Percentiles rank a stretch among this genome's conserved stretches.
Evolutionary conservation across 768 basidiomycete species (phyloP).

Genomic region (Tubosaeta brunneosetosa): DNA sequence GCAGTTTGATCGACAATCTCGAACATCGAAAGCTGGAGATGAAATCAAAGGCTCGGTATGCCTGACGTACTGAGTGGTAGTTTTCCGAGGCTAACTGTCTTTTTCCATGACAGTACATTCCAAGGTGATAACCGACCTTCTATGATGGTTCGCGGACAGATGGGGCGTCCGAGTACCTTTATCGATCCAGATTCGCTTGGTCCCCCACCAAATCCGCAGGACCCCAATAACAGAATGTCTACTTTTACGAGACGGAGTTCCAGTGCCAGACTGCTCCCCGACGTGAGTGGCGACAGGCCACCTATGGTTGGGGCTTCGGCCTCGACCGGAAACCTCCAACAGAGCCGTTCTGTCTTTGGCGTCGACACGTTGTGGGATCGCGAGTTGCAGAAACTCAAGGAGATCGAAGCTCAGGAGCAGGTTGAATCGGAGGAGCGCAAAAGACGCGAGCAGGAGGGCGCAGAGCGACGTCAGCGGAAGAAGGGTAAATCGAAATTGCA

Average conservation of each 20-base stretch:
- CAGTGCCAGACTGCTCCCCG: slow-evolving; percentile 60
- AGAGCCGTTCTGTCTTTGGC: slow-evolving; percentile 81
- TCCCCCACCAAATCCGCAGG: slow-evolving; percentile 43
- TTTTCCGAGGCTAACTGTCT: slow-evolving; percentile 5
- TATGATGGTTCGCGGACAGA: slow-evolving; percentile 78
- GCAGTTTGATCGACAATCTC: slow-evolving; percentile 86
- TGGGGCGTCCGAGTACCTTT: slow-evolving; percentile 57
- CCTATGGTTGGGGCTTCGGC: slow-evolving; percentile 30
- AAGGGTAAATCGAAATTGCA: slow-evolving; percentile 46
- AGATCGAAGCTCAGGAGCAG: slow-evolving; percentile 69
- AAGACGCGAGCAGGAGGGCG: slow-evolving; percentile 43
- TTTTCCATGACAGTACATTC: slow-evolving; percentile 57
- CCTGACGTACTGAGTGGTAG: not conserved
- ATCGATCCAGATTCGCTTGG: slow-evolving; percentile 67
- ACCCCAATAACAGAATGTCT: slow-evolving; percentile 40
- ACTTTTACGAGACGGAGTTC: slow-evolving; percentile 47
- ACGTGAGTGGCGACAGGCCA: slow-evolving; percentile 45
- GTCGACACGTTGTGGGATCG: slow-evolving; percentile 91
- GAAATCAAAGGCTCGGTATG: slow-evolving; percentile 79
- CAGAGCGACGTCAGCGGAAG: slow-evolving; percentile 32
- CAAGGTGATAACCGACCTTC: slow-evolving; percentile 84
- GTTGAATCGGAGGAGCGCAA: slow-evolving; percentile 49
- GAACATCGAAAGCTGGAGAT: slow-evolving; percentile 79
- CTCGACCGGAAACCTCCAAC: slow-evolving; percentile 33
- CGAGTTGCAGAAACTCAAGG: slow-evolving; percentile 75